A percentile compares a stretch with the other conserved stretches of the same genome.
Conservation (phyloP, 192 early-diverging fungal species). For the Backusella westeae region DNA sequence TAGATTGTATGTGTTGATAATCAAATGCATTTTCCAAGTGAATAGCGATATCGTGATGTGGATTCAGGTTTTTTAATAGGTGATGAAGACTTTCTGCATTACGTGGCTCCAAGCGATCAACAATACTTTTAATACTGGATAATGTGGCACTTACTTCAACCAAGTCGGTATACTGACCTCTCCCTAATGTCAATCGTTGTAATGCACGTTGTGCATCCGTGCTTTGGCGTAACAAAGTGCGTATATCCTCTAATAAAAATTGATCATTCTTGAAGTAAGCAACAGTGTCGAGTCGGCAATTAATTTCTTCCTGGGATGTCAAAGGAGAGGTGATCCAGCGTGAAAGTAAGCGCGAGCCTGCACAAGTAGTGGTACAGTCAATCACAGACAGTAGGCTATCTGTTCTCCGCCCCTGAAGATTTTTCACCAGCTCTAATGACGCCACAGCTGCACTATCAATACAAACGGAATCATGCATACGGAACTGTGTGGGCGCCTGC, state of each 20-base stretch:
- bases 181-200: constrained; percentile 66
- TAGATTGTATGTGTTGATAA: constrained; percentile 39
- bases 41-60: constrained; percentile 38
- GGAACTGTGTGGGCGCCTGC: constrained; percentile 59
- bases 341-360: constrained; percentile 73
- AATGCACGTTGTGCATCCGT: constrained; percentile 69
- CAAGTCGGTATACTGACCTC: constrained; percentile 61
- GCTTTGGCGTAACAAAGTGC: constrained; percentile 46
- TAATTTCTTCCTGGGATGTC: constrained; percentile 61
- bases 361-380: constrained; percentile 77
- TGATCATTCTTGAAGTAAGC: constrained; percentile 61
- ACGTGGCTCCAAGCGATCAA: constrained; percentile 23
- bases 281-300: constrained; percentile 70
- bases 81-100: background rate
- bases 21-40: constrained; percentile 47
- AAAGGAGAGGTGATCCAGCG: constrained; percentile 72
- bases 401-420: constrained; percentile 44
- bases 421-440: constrained; percentile 74
- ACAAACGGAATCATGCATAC: constrained; percentile 55
- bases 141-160: constrained; percentile 59
- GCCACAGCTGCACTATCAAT: constrained; percentile 79
- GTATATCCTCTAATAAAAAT: constrained; percentile 53
- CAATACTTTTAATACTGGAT: constrained; percentile 47
- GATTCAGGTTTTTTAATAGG: constrained; percentile 38
- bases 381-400: constrained; percentile 71